These are phyloP conservation scores for Podaxis sp. DNA, from an alignment of 768 basidiomycete species.

Conservation along the genomic window DNA sequence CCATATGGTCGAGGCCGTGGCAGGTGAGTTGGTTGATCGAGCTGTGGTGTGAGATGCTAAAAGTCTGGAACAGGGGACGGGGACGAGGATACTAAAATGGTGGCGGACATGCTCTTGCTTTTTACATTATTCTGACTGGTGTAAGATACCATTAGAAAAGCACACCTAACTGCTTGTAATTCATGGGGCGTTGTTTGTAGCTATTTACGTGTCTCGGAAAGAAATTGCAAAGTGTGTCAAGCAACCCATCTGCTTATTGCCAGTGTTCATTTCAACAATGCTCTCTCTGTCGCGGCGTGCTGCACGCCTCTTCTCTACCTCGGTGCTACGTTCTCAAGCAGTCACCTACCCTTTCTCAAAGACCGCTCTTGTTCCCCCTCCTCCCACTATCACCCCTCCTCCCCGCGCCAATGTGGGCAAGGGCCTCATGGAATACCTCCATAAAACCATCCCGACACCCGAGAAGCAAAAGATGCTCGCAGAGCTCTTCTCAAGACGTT, in stretches of 20 bases:
- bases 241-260: not conserved
- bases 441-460: slow-evolving; percentile 60
- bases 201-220: not conserved
- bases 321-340: slow-evolving; percentile 14
- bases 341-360: slow-evolving; percentile 72
- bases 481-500: slow-evolving; percentile 70
- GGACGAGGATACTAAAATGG: slow-evolving; percentile 67
- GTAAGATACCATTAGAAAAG: slow-evolving; percentile 19
- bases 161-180: not conserved
- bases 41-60: not conserved
- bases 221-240: not conserved
- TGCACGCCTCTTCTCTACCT: slow-evolving; percentile 16
- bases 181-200: slow-evolving; percentile 4
- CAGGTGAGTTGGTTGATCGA: slow-evolving; percentile 48
- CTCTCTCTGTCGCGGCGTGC: not conserved
- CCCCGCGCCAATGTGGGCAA: slow-evolving; percentile 61
- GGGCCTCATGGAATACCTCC: slow-evolving; percentile 77
- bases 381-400: slow-evolving; percentile 41
- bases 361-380: slow-evolving; percentile 53
- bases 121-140: slow-evolving; percentile 15
- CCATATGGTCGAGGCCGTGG: slow-evolving; percentile 72
- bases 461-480: slow-evolving; percentile 70
- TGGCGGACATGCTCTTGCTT: slow-evolving; percentile 5
- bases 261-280: not conserved
- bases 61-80: slow-evolving; percentile 34